Percentiles rank a stretch among this genome's conserved stretches.
Evolutionary conservation across 2,329 filamentous ascomycete genomes (phyloP).

Genomic region (Calonectria hongkongensis): DNA sequence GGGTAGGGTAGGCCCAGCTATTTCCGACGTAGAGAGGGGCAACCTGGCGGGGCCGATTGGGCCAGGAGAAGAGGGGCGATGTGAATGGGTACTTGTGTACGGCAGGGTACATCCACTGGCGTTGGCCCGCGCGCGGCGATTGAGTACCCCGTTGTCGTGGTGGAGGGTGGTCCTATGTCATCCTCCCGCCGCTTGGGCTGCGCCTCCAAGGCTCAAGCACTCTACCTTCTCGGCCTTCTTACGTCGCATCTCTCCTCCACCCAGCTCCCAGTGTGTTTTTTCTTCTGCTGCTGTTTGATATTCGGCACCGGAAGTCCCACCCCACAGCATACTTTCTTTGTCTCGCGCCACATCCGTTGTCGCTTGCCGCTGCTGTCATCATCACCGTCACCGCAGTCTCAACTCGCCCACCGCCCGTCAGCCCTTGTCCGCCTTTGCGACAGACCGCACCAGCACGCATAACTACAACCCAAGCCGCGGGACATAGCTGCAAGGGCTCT

Average conservation of each 20-base stretch:
- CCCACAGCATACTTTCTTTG: conserved; percentile 34
- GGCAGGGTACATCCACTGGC: conserved; percentile 28
- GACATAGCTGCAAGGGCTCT: conserved; percentile 10
- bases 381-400: conserved; percentile 8
- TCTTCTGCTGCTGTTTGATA: conserved; percentile 39
- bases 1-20: conserved; percentile 38
- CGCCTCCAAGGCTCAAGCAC: conserved; percentile 49
- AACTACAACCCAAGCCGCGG: neutral
- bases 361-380: conserved; percentile 7
- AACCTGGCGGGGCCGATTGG: conserved; percentile 53
- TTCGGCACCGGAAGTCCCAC: conserved; percentile 33
- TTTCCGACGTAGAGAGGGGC: conserved; percentile 54
- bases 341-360: conserved; percentile 15
- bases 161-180: conserved; percentile 49
- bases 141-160: conserved; percentile 36
- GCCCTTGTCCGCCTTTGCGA: conserved; percentile 48
- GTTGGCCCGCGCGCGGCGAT: conserved; percentile 22
- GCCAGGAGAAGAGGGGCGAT: conserved; percentile 41
- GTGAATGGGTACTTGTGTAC: conserved; percentile 31
- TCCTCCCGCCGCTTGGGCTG: conserved; percentile 49
- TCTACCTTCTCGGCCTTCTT: conserved; percentile 47
- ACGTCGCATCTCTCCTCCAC: conserved; percentile 49
- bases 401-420: conserved; percentile 39
- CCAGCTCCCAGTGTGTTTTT: conserved; percentile 44
- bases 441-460: conserved; percentile 41